A percentile compares a stretch with the other conserved stretches of the same genome.
Evolutionary conservation across 2,329 filamentous ascomycete genomes (phyloP).

Genomic region (Colletotrichum kahawae): DNA sequence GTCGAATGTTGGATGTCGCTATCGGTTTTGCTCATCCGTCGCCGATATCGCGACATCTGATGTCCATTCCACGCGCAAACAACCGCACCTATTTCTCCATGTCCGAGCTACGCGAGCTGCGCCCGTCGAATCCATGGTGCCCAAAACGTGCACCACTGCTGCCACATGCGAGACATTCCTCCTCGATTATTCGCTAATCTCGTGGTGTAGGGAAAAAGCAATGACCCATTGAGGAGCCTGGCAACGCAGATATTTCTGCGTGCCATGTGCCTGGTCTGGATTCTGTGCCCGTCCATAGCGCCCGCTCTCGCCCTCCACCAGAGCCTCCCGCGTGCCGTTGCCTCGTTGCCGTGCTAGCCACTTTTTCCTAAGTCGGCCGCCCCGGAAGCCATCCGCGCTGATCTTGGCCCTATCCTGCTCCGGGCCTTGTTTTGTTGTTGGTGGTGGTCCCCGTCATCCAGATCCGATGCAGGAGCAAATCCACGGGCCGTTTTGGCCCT

Average conservation of each 20-base stretch:
- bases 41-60: conserved; percentile 20
- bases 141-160: not conserved
- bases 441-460: not conserved
- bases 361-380: conserved; percentile 6
- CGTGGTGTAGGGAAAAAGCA: not conserved
- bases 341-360: conserved; percentile 6
- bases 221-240: not conserved
- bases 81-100: not conserved
- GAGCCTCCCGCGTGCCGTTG: not conserved
- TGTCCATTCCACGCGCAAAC: conserved; percentile 4
- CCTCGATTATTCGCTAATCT: not conserved
- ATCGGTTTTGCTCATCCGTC: conserved; percentile 1
- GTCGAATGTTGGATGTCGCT: not conserved
- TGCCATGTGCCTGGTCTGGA: not conserved
- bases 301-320: not conserved
- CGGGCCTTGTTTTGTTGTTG: not conserved
- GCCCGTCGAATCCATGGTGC: not conserved
- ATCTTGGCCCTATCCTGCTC: conserved; percentile 3
- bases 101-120: conserved; percentile 1
- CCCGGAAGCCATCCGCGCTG: not conserved
- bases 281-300: not conserved
- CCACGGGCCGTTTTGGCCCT: not conserved
- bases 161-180: conserved; percentile 1
- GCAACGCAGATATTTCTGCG: not conserved
- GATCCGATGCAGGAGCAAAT: not conserved